phyloP scores from a whole-genome alignment of 345 rosid genomes.

The Salix brachista region DNA sequence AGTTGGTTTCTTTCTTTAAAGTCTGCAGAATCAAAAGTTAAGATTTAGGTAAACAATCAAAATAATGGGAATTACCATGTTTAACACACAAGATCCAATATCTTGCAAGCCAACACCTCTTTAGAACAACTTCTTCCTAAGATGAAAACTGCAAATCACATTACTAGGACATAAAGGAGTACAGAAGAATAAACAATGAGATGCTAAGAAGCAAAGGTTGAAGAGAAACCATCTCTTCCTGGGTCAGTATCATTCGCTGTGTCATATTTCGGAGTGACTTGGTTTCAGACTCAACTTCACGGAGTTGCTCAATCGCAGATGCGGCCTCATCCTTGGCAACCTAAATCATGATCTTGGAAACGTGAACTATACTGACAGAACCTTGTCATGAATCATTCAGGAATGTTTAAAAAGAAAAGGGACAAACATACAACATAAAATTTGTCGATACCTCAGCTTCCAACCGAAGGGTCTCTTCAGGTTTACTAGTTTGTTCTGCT shows the following conservation, averaged over 20 bases:
- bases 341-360: slow-evolving; percentile 14
- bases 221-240: slow-evolving; percentile 29
- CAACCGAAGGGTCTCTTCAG: slow-evolving; percentile 49
- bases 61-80: slow-evolving; percentile 8
- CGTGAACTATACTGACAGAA: slow-evolving; percentile 5
- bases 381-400: background rate
- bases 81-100: slow-evolving; percentile 25
- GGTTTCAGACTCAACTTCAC: slow-evolving; percentile 13
- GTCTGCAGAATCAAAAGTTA: background rate
- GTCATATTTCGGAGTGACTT: slow-evolving; percentile 20
- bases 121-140: slow-evolving; percentile 34
- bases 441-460: slow-evolving; percentile 68
- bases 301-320: slow-evolving; percentile 18
- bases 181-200: slow-evolving; percentile 7
- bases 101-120: slow-evolving; percentile 38
- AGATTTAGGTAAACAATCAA: background rate
- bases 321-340: slow-evolving; percentile 22
- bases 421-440: slow-evolving; percentile 16
- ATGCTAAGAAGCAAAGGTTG: background rate
- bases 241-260: slow-evolving; percentile 25
- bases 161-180: slow-evolving; percentile 29
- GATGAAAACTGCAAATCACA: slow-evolving; percentile 38
- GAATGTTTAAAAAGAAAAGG: background rate
- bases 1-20: background rate
- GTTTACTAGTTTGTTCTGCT: slow-evolving; percentile 49